phyloP scores from a whole-genome alignment of 805 yeast species.

The Pichia manshurica region DNA sequence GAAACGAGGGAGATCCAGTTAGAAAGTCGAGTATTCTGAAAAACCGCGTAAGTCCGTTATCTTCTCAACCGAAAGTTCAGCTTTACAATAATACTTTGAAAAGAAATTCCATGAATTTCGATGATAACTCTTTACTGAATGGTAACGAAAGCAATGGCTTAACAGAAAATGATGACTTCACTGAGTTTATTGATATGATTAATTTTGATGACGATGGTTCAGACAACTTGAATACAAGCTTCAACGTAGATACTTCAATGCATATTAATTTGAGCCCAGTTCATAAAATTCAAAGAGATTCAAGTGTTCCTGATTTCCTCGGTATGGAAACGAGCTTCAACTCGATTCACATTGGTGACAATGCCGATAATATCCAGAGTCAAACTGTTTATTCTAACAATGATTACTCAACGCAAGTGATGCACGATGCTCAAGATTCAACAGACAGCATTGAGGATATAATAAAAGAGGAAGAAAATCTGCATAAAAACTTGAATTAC shows the following conservation, averaged over 20 bases:
- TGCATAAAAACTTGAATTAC: slow-evolving; percentile 2
- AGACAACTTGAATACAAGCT: slow-evolving; percentile 21
- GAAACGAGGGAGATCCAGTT: background rate
- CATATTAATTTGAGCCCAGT: slow-evolving; percentile 11
- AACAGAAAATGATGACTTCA: slow-evolving; percentile 16
- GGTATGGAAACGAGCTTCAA: slow-evolving; percentile 11
- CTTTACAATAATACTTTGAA: background rate
- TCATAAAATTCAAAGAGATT: slow-evolving; percentile 3
- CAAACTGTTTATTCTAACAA: too few species aligned
- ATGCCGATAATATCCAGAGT: background rate
- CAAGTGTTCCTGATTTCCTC: slow-evolving; percentile 14
- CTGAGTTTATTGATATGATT: slow-evolving; percentile 28
- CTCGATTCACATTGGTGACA: slow-evolving; percentile 6
- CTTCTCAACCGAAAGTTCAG: background rate
- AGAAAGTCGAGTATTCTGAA: slow-evolving; percentile 16
- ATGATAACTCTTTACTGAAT: background rate
- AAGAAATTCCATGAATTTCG: slow-evolving; percentile 2
- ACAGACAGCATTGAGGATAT: slow-evolving; percentile 14
- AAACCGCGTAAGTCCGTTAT: background rate
- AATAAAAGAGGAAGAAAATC: slow-evolving; percentile 12
- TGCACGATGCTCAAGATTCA: slow-evolving; percentile 5
- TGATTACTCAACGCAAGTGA: background rate
- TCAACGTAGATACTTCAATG: slow-evolving; percentile 18
- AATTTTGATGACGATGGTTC: slow-evolving; percentile 25
- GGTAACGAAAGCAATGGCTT: background rate